Base-by-base conservation (phyloP, 495 filamentous ascomycete species). In the Penicillium manginii region DNA sequence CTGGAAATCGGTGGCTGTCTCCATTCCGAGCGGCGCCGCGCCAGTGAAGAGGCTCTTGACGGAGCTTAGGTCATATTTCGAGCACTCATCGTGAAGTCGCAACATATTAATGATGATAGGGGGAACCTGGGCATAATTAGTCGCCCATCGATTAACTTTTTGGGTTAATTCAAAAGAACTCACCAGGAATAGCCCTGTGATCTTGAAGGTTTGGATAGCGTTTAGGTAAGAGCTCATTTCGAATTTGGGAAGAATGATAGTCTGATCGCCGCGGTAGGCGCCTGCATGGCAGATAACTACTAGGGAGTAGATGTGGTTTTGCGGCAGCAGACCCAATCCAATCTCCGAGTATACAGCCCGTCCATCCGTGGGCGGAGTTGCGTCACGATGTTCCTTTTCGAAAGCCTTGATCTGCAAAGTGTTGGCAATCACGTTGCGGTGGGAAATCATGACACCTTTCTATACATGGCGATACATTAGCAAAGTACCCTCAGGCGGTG, bases 361-460 rank as follows among this genome's bases (percentile, higher is more conserved):
- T 40, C 60, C 61, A 10, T 77, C 75, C 1, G 66, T 60, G 29
- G 78, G 64, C 33, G 65, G 73, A 39, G 73, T 59, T 4, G 65
- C 59, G 1, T 78, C 65, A 23, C 84, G 76, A 14, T 66, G 69
- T 9, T 73, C 61, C n/a, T 73, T 66, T 31, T 93, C 88, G 57
- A 75, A 86, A 12, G 78, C 69, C 17, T 66, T 58, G 55, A 86
- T 79, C 63, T 92, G 88, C 63, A 94, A 67, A 1, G 84, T 81
- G 64, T 96, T 97, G 29, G 91, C 85, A 50, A 97, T 97, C 17
- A 96, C 88, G 67, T 97, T 97, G 15, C 79, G 74, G 72, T 97
- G 92, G 14, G 91, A 88, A 60, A 97, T 91, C 91, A 92, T 96
- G 37, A 96, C 92, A 23, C 91, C 92, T 91, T 97, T 97, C 88